These are phyloP conservation scores for Pythium dissotocum DNA, from an alignment of 352 stramenopile species.

Conservation along the genomic window DNA sequence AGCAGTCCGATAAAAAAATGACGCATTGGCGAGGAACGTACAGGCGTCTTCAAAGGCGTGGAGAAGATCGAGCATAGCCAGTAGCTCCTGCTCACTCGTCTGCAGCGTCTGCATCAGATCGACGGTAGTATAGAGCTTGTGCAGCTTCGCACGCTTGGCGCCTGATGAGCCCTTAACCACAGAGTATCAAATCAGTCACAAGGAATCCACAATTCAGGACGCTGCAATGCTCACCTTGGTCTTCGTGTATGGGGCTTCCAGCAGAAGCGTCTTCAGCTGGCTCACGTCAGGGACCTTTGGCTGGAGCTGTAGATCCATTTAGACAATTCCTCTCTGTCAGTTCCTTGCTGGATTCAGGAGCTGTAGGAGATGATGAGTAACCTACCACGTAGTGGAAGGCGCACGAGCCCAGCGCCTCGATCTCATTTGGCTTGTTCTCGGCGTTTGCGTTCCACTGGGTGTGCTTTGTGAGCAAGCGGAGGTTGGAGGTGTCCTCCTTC, in stretches of 20 bases:
- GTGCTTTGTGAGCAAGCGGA: too few relatives aligned
- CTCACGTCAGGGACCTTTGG: slow-evolving; percentile 56
- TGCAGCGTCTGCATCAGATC: slow-evolving; percentile 68
- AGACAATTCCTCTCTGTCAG: neutral
- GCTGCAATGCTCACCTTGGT: slow-evolving; percentile 10
- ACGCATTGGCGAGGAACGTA: neutral
- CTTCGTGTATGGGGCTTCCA: slow-evolving; percentile 62
- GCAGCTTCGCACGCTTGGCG: slow-evolving; percentile 49
- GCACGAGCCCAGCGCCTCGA: slow-evolving; percentile 57
- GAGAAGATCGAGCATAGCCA: slow-evolving; percentile 58
- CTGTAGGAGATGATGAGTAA: neutral
- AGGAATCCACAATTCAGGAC: neutral
- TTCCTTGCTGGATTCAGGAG: neutral
- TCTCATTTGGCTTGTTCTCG: slow-evolving; percentile 28
- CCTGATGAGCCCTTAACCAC: slow-evolving; percentile 11
- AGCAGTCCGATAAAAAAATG: neutral
- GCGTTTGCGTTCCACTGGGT: neutral
- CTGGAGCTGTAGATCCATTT: slow-evolving; percentile 44
- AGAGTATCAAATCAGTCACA: neutral
- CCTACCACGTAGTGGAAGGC: slow-evolving; percentile 68
- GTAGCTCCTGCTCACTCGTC: slow-evolving; percentile 63
- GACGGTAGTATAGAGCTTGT: slow-evolving; percentile 57
- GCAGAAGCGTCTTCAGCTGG: slow-evolving; percentile 58
- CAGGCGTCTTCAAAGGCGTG: slow-evolving; percentile 73
- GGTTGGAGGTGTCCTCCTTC: too few relatives aligned